phyloP scores from a whole-genome alignment of 495 filamentous ascomycete genomes.

The Evernia prunastri region DNA sequence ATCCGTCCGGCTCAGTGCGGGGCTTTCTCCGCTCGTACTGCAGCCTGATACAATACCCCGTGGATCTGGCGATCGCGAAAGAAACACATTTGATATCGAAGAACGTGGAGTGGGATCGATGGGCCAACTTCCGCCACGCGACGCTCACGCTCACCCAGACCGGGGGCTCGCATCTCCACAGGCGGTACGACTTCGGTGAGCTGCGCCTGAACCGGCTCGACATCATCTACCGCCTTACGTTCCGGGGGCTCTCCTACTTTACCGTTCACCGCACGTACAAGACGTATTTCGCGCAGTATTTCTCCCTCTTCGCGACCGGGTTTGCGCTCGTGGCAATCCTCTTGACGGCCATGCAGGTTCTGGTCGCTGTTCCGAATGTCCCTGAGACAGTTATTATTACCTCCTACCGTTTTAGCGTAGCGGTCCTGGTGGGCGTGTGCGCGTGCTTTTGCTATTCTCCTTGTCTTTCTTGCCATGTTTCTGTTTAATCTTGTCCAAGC shows the following conservation, averaged over 20 bases:
- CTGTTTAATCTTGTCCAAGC: background rate
- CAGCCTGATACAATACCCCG: background rate
- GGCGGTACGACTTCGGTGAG: background rate
- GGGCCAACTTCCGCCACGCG: background rate
- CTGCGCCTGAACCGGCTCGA: background rate
- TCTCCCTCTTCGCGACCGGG: background rate
- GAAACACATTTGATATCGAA: background rate
- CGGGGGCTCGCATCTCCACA: background rate
- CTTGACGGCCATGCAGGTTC: background rate
- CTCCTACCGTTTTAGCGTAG: background rate
- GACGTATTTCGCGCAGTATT: background rate
- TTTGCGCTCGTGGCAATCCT: background rate
- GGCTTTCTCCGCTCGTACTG: slow-evolving; percentile 2
- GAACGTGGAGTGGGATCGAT: background rate
- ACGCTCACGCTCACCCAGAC: background rate
- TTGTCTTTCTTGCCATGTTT: background rate
- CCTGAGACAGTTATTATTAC: background rate
- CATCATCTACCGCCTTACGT: no score
- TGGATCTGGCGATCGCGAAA: background rate
- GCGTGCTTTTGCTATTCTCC: background rate
- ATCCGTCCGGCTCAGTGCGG: background rate
- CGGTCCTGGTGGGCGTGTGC: background rate
- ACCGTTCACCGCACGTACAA: no score
- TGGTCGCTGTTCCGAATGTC: background rate
- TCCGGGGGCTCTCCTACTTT: no score